Evolutionary conservation across 106 monocot genomes (phyloP).

Genomic region (Phalaenopsis equestris): DNA sequence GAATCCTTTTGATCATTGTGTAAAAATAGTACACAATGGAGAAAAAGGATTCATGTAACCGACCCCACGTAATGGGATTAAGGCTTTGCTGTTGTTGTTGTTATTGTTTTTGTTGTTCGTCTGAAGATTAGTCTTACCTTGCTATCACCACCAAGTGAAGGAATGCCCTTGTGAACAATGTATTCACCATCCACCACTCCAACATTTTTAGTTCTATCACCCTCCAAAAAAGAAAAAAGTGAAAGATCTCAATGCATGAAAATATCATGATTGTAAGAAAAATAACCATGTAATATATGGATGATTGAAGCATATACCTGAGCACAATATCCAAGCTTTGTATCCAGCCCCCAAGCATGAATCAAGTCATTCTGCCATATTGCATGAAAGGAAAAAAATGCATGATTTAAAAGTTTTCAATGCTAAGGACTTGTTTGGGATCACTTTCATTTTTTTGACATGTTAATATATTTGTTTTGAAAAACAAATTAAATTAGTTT

Average conservation of each 20-base stretch:
- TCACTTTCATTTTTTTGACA: too few species aligned
- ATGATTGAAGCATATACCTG: slow-evolving; percentile 43
- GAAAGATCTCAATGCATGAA: neutral
- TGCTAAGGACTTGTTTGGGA: too few species aligned
- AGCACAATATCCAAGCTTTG: slow-evolving; percentile 81
- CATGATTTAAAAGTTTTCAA: neutral
- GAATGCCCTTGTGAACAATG: slow-evolving; percentile 52
- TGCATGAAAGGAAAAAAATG: slow-evolving; percentile 1
- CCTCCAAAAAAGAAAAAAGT: slow-evolving; percentile 21
- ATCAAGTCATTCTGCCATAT: slow-evolving; percentile 73
- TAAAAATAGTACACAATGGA: too few species aligned
- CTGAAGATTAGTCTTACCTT: slow-evolving; percentile 25
- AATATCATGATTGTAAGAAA: slow-evolving; percentile 4
- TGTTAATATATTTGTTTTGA: too few species aligned
- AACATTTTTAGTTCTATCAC: slow-evolving; percentile 44
- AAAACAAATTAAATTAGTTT: too few species aligned
- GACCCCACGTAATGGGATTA: too few species aligned
- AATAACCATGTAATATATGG: neutral
- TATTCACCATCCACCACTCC: slow-evolving; percentile 67
- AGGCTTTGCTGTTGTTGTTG: too few species aligned
- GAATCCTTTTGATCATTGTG: too few species aligned
- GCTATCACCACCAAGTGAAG: slow-evolving; percentile 42
- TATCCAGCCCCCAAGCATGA: slow-evolving; percentile 90
- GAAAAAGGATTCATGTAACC: too few species aligned
- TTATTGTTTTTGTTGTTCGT: too few species aligned